Percentiles rank a stretch among this genome's conserved stretches.
Evolutionary conservation across 805 yeast species (phyloP).

Genomic region (Babjeviella inositovora): DNA sequence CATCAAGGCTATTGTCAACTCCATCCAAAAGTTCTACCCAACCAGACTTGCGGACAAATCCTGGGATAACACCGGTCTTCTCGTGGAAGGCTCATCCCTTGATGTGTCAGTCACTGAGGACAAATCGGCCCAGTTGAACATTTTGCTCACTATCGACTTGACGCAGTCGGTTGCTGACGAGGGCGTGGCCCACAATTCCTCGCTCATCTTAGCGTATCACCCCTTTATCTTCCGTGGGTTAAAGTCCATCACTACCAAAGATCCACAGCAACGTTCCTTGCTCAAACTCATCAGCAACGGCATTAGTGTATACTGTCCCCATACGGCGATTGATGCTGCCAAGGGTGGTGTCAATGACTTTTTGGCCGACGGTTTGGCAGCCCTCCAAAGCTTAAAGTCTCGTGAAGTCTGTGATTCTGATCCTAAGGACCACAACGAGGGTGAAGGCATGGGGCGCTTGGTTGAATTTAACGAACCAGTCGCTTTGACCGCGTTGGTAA

Average conservation of each 20-base stretch:
- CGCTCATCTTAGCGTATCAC: conserved; percentile 72
- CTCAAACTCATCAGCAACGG: conserved; percentile 57
- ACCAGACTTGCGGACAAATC: conserved; percentile 62
- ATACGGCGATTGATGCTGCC: conserved; percentile 91
- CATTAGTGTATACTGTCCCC: conserved; percentile 89
- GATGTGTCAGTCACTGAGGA: too few relatives aligned
- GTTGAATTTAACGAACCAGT: conserved; percentile 29
- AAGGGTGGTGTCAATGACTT: conserved; percentile 91
- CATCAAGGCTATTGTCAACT: too few relatives aligned
- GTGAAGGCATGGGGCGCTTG: conserved; percentile 74
- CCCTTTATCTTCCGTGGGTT: conserved; percentile 89
- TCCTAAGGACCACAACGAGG: conserved; percentile 16
- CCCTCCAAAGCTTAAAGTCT: too few relatives aligned
- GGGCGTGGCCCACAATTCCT: conserved; percentile 41
- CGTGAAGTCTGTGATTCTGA: conserved; percentile 32
- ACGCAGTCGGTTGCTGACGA: conserved; percentile 77
- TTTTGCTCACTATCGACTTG: conserved; percentile 69
- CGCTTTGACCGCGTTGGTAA: conserved; percentile 24
- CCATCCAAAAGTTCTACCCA: conserved; percentile 77
- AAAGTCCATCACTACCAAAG: conserved; percentile 42
- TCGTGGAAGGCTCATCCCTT: conserved; percentile 26
- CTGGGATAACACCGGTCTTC: conserved; percentile 94
- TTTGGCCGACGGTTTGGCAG: conserved; percentile 45
- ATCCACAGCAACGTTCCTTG: conserved; percentile 74
- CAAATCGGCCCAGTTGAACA: conserved; percentile 9